Evolutionary conservation across 2,329 filamentous ascomycete genomes (phyloP).

Genomic region (Phyllosticta citriasiana): DNA sequence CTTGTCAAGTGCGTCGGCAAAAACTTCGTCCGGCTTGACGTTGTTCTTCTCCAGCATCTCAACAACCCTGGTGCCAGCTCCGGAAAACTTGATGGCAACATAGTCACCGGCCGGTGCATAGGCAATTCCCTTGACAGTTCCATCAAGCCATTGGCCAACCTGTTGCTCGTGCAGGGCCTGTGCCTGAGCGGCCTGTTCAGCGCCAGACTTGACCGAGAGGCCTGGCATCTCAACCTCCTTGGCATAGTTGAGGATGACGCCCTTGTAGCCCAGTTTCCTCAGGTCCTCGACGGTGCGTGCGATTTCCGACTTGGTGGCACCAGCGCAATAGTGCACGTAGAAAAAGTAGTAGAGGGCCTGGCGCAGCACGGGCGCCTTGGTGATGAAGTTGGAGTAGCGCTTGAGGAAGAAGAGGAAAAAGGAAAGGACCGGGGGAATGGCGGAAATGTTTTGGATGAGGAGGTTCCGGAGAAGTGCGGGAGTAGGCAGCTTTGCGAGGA

Average conservation of each 20-base stretch:
- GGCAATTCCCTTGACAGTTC: slow-evolving; percentile 59
- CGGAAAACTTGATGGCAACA: slow-evolving; percentile 35
- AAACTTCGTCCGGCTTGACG: slow-evolving; percentile 29
- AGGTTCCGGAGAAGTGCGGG: slow-evolving; percentile 9
- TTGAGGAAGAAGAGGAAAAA: slow-evolving; percentile 7
- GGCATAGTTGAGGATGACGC: slow-evolving; percentile 78
- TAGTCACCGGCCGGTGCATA: slow-evolving; percentile 37
- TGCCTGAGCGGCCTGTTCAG: background rate
- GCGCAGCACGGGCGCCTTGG: slow-evolving; percentile 47
- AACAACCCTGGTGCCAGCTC: slow-evolving; percentile 2
- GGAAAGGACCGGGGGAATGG: slow-evolving; percentile 7
- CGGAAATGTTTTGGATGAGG: slow-evolving; percentile 7
- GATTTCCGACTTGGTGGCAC: slow-evolving; percentile 62
- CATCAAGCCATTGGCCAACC: slow-evolving; percentile 49
- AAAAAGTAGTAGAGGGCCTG: slow-evolving; percentile 68
- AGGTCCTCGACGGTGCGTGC: slow-evolving; percentile 48
- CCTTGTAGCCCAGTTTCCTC: slow-evolving; percentile 66
- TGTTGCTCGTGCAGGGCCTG: slow-evolving; percentile 32
- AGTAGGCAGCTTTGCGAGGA: slow-evolving; percentile 7
- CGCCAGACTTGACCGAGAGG: background rate
- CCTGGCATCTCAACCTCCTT: slow-evolving; percentile 46
- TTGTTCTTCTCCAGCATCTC: slow-evolving; percentile 29
- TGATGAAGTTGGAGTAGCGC: slow-evolving; percentile 5
- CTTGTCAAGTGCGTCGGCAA: slow-evolving; percentile 33
- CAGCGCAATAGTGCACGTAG: slow-evolving; percentile 85